Percentiles rank a stretch among this genome's conserved stretches.
Evolutionary conservation across 108 stramenopile species (phyloP).

Genomic region (Seminavis robusta): DNA sequence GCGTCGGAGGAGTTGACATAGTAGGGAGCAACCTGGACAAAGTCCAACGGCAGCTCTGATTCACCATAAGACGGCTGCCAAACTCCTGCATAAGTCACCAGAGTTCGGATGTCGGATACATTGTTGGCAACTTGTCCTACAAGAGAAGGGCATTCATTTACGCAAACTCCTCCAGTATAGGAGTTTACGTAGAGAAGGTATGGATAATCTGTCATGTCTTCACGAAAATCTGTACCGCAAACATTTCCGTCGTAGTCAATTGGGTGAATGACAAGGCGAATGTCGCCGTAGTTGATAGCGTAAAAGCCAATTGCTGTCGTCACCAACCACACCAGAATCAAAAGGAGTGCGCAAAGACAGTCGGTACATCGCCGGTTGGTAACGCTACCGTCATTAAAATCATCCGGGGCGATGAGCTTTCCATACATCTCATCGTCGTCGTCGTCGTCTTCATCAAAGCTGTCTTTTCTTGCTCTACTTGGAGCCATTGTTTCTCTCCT

Average conservation of each 20-base stretch:
- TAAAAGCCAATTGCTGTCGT: constrained; percentile 66
- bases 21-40: constrained; percentile 54
- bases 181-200: constrained; percentile 67
- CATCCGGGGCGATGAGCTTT: constrained; percentile 55
- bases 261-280: constrained; percentile 59
- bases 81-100: constrained; percentile 64
- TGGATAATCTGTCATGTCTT: constrained; percentile 62
- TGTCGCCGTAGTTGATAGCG: constrained; percentile 54
- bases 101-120: constrained; percentile 45
- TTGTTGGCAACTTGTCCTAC: constrained; percentile 26
- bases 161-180: constrained; percentile 70
- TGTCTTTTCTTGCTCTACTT: no score
- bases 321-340: constrained; percentile 50
- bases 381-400: constrained; percentile 72
- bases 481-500: no score
- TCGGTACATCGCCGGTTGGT: constrained; percentile 66
- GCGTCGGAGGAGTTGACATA: constrained; percentile 17
- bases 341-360: constrained; percentile 38
- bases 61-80: constrained; percentile 26
- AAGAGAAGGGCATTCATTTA: constrained; percentile 42
- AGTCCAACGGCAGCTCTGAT: constrained; percentile 3
- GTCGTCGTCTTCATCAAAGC: constrained; percentile 18
- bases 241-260: constrained; percentile 75
- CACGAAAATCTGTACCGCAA: constrained; percentile 62
- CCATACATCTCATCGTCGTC: constrained; percentile 24